Conservation (phyloP, 176 grass and related monocot species). For the Oryza coarctata region DNA sequence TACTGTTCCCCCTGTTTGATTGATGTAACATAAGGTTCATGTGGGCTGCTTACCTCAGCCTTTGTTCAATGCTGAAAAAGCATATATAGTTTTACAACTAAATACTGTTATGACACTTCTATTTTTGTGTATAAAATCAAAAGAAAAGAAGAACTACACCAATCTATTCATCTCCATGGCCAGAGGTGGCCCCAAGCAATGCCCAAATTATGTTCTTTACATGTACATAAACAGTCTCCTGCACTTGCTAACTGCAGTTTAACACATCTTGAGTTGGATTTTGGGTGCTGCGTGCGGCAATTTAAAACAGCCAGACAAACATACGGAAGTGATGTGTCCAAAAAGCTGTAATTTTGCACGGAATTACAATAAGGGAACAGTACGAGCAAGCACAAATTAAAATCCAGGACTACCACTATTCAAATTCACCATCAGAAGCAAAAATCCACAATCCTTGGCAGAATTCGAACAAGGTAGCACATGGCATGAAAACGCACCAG, state of each 20-base stretch:
- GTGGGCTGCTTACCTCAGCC: not conserved
- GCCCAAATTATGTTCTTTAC: not conserved
- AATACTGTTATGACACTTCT: not conserved
- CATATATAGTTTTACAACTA: not conserved
- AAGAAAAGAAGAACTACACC: not conserved
- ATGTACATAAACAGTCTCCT: not conserved
- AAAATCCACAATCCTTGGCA: constrained; percentile 1
- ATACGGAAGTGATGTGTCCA: not conserved
- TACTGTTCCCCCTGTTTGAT: no score
- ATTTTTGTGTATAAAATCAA: not conserved
- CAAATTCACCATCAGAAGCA: not conserved
- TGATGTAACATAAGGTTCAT: not conserved
- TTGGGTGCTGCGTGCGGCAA: not conserved
- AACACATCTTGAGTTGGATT: not conserved
- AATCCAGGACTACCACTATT: not conserved
- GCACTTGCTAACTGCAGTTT: not conserved
- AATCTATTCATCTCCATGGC: not conserved
- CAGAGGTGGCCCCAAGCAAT: not conserved
- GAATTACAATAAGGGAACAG: not conserved
- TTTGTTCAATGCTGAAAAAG: not conserved
- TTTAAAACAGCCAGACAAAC: not conserved
- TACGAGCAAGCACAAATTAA: not conserved
- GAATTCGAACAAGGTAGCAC: not conserved
- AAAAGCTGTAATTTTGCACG: not conserved
- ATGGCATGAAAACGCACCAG: not conserved